Base-by-base conservation (phyloP, 345 rosid species). In the Eucalyptus tenuipes region DNA sequence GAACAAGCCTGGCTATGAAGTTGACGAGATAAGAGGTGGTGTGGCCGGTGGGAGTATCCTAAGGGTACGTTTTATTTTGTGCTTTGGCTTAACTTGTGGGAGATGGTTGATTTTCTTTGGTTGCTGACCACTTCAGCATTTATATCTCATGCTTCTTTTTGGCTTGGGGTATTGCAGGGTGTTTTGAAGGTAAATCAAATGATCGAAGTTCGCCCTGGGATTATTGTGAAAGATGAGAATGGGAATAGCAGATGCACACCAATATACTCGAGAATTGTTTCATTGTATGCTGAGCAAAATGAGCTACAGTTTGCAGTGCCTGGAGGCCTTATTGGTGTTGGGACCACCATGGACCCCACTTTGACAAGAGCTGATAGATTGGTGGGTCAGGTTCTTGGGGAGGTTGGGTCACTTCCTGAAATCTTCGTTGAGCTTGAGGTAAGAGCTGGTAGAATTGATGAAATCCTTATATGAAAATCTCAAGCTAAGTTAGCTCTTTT, bases 21-120 rank as follows among this genome's bases (percentile, higher is more conserved):
- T 98, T 91, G 99, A 96, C 88, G 98, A 98, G 86, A 96, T 96
- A 86, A 97, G 91, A 92, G 99, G 99, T 91, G 99, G 99, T 89
- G 99, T 98, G 80, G 99, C 99, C 84, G 99, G 99, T 92, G 99
- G 99, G 92, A 98, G 98, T 89, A 98, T 98, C 87, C 94, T 98
- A 59, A 92, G 96, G 96, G 99, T 97, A 93, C 80, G 90, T 88
- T 68, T 88, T 49, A 40, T 75, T 75, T 40, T 40, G 13, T 86
- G 31, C 29, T 49, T 59, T 10, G 37, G 22, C 45, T 40, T 53
- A 53, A 44, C 48, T 14, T 27, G 15, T 17, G 82, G 82, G 82
- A 75, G 82, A 27, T 61, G 49, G 79, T 48, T 9, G 44, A 53
- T 47, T 17, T 52, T 86, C 45, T 42, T 42, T 44, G 45, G 82